Conservation (phyloP, 306 rosid genomes). For the Pueraria montana region DNA sequence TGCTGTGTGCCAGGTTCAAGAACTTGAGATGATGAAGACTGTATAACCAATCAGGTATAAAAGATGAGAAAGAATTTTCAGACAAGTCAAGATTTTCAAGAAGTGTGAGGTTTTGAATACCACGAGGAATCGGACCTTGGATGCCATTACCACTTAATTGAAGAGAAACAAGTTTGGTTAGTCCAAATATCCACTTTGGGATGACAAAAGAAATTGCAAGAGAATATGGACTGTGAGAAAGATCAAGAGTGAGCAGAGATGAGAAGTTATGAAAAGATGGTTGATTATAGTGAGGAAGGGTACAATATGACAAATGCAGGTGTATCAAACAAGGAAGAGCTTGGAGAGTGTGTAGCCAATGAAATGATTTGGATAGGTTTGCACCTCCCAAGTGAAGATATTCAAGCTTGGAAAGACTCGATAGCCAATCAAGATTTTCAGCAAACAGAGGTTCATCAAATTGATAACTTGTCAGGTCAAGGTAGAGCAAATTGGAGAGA, state of each 20-base stretch:
- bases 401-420: no score
- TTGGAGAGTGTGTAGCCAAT: not conserved
- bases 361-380: no score
- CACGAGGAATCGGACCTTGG: not conserved
- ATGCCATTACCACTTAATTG: accelerated
- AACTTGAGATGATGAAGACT: constrained; percentile 12
- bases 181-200: constrained; percentile 13
- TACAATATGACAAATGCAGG: not conserved
- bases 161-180: constrained; percentile 1
- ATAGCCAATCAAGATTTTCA: no score
- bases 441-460: no score
- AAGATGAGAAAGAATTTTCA: accelerated
- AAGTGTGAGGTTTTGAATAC: constrained; percentile 40
- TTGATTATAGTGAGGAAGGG: not conserved
- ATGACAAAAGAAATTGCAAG: not conserved
- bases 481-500: no score
- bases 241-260: constrained; percentile 5
- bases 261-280: constrained; percentile 11
- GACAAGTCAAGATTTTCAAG: constrained; percentile 43
- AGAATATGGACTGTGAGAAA: no score
- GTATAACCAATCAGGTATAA: constrained; percentile 36
- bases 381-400: no score
- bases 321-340: constrained; percentile 29
- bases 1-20: not conserved
- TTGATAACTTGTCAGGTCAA: no score